These are phyloP conservation scores for Camelina sativa DNA, from an alignment of 345 rosid species.

Conservation along the genomic window DNA sequence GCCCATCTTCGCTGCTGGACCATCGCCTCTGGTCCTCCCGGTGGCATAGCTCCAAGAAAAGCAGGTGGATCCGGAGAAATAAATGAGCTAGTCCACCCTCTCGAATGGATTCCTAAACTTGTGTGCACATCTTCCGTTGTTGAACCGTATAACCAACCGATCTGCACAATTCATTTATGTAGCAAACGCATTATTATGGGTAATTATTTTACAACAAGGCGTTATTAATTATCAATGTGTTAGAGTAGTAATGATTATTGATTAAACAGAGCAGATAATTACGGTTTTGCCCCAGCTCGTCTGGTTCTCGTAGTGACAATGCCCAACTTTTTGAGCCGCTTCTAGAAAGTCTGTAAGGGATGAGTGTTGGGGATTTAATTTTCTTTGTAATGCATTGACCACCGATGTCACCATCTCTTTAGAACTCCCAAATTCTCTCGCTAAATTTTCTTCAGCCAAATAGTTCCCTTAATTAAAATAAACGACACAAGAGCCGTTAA, in stretches of 20 bases:
- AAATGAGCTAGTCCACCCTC: slow-evolving; percentile 56
- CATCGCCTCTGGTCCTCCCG: slow-evolving; percentile 48
- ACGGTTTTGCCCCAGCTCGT: slow-evolving; percentile 68
- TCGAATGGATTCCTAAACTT: slow-evolving; percentile 53
- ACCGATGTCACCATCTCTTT: slow-evolving; percentile 51
- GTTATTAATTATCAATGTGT: not conserved
- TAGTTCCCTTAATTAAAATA: slow-evolving; percentile 30
- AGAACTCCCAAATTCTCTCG: slow-evolving; percentile 55
- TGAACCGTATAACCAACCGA: slow-evolving; percentile 76
- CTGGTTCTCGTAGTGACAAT: slow-evolving; percentile 53
- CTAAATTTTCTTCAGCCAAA: slow-evolving; percentile 24
- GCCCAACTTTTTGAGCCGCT: slow-evolving; percentile 52
- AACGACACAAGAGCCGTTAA: not conserved
- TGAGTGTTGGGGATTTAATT: not conserved
- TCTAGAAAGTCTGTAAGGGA: slow-evolving; percentile 37
- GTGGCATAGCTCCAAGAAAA: slow-evolving; percentile 64
- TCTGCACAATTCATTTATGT: slow-evolving; percentile 23
- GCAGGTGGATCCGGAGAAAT: slow-evolving; percentile 51
- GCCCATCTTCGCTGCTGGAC: slow-evolving; percentile 69
- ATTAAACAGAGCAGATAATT: not conserved
- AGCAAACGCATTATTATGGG: not conserved
- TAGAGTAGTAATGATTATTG: not conserved
- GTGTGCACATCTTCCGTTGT: slow-evolving; percentile 61
- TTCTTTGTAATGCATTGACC: slow-evolving; percentile 51
- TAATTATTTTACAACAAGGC: no score